Evolutionary conservation across 2,329 filamentous ascomycete genomes (phyloP).

Genomic region (Paecilomyces sp.): DNA sequence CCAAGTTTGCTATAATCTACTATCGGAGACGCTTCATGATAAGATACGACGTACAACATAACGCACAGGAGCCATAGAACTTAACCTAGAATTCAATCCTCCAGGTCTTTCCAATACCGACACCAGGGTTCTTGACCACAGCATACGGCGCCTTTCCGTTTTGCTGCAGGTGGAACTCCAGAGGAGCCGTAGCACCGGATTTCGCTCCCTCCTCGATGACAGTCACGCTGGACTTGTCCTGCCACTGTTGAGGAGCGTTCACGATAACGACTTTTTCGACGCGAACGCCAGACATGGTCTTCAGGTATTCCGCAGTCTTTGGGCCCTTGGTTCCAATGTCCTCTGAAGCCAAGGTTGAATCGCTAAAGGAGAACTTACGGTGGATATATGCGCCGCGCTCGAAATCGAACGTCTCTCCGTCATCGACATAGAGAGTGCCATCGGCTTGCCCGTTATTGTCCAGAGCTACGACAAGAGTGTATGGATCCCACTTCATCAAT

Average conservation of each 20-base stretch:
- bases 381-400: conserved; percentile 82
- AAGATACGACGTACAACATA: background rate
- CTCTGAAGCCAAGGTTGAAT: conserved; percentile 58
- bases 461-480: conserved; percentile 77
- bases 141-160: conserved; percentile 55
- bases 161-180: conserved; percentile 49
- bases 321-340: conserved; percentile 57
- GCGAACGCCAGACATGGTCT: conserved; percentile 67
- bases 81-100: conserved; percentile 47
- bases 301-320: conserved; percentile 66
- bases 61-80: background rate
- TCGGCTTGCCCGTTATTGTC: conserved; percentile 63
- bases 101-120: conserved; percentile 59
- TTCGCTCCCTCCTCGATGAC: conserved; percentile 41
- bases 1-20: background rate
- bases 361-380: conserved; percentile 63
- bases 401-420: conserved; percentile 88
- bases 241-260: conserved; percentile 69
- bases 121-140: conserved; percentile 56
- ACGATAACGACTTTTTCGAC: conserved; percentile 83
- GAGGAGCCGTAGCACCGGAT: conserved; percentile 42
- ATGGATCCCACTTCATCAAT: conserved; percentile 90
- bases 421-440: conserved; percentile 83
- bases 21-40: background rate
- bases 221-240: conserved; percentile 51